phyloP scores from a whole-genome alignment of 192 early-diverging fungal species.

The Entomortierella beljakovae region DNA sequence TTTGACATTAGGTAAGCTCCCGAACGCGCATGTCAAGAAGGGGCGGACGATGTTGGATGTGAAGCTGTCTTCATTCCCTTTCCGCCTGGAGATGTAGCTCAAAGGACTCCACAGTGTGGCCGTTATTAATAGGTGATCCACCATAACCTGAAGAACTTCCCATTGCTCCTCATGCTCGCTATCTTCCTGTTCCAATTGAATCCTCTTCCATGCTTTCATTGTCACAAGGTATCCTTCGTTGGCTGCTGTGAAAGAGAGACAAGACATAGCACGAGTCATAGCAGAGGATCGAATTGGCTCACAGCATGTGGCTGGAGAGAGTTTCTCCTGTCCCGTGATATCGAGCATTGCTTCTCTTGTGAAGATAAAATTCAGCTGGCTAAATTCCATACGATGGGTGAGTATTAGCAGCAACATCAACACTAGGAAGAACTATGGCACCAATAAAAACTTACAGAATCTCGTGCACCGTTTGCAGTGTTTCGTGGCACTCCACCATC shows the following conservation, averaged over 20 bases:
- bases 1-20: not conserved
- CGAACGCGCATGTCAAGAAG: conserved; percentile 6
- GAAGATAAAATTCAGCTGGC: not conserved
- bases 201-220: not conserved
- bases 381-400: not conserved
- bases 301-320: not conserved
- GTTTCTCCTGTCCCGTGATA: not conserved
- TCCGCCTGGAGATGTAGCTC: conserved; percentile 6
- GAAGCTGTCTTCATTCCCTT: conserved; percentile 14
- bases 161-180: not conserved
- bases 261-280: not conserved
- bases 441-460: not conserved
- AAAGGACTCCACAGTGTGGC: conserved; percentile 10
- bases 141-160: not conserved
- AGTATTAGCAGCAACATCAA: not conserved
- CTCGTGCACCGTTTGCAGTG: not conserved
- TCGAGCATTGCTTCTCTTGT: not conserved
- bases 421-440: not conserved
- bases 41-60: conserved; percentile 7
- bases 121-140: conserved; percentile 8
- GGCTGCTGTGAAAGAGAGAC: not conserved
- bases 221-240: conserved; percentile 1
- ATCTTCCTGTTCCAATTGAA: conserved; percentile 5
- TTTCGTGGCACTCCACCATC: not conserved
- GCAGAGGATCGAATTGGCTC: not conserved